These are phyloP conservation scores for Komagataella pastoris DNA, from an alignment of 805 yeast genomes.

Conservation along the genomic window DNA sequence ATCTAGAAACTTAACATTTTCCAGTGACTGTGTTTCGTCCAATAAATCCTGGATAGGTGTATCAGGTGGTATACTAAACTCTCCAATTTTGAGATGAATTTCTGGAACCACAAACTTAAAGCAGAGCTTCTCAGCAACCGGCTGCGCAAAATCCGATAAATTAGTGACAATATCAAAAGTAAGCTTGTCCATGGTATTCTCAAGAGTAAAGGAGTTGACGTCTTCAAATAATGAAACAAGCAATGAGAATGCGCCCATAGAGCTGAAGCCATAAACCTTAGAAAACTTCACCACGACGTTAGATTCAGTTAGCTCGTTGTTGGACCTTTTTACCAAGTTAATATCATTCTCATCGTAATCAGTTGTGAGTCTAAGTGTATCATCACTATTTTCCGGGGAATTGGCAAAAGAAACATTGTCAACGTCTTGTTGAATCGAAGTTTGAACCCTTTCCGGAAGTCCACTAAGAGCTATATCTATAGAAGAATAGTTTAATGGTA, in stretches of 20 bases:
- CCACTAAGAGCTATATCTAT: background rate
- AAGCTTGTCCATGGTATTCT: slow-evolving; percentile 45
- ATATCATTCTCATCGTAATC: slow-evolving; percentile 19
- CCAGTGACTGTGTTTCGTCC: slow-evolving; percentile 7
- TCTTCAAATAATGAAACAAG: slow-evolving; percentile 19
- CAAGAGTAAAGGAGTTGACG: slow-evolving; percentile 26
- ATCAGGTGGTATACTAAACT: background rate
- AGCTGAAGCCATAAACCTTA: slow-evolving; percentile 27
- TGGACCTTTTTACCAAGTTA: slow-evolving; percentile 1
- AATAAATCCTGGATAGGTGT: background rate
- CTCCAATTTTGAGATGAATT: slow-evolving; percentile 17
- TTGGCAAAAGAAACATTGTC: background rate
- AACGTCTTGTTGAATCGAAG: background rate
- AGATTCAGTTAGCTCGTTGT: slow-evolving; percentile 32
- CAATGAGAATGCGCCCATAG: slow-evolving; percentile 21
- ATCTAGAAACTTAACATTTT: slow-evolving; percentile 9
- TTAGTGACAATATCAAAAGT: slow-evolving; percentile 44
- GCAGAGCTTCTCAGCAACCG: background rate
- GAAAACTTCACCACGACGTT: slow-evolving; percentile 44
- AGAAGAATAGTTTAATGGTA: slow-evolving; percentile 27
- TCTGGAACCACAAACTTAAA: slow-evolving; percentile 34
- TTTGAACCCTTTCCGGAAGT: background rate
- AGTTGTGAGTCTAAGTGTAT: background rate
- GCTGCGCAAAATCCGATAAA: slow-evolving; percentile 12
- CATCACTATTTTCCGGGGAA: background rate